Evolutionary conservation across 805 yeast genomes (phyloP).

Genomic region (Yarrowia yakushimensis): DNA sequence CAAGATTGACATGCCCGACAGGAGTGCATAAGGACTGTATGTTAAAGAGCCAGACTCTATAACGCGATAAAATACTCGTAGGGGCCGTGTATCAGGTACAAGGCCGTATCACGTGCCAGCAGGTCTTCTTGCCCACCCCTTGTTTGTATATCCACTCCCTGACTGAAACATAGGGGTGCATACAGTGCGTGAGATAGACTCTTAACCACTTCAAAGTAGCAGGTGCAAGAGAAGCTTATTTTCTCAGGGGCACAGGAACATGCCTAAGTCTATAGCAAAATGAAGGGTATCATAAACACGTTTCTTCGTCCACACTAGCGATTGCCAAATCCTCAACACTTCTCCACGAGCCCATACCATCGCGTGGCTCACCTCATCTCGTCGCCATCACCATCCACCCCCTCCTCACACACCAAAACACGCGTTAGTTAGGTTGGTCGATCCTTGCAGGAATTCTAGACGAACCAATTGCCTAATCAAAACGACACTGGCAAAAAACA

Average conservation of each 20-base stretch:
- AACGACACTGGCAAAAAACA: too few relatives aligned
- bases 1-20: not conserved
- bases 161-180: constrained; percentile 16
- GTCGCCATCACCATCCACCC: not conserved
- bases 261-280: not conserved
- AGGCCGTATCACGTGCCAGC: too few relatives aligned
- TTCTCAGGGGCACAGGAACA: constrained; percentile 4
- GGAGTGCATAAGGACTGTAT: not conserved
- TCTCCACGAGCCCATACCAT: not conserved
- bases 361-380: not conserved
- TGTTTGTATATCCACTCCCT: too few relatives aligned
- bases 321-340: not conserved
- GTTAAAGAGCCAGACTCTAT: too few relatives aligned
- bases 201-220: not conserved
- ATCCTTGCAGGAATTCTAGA: constrained; percentile 12
- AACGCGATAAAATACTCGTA: too few relatives aligned
- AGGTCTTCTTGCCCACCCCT: too few relatives aligned
- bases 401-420: not conserved
- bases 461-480: too few relatives aligned
- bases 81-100: too few relatives aligned
- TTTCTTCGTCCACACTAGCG: not conserved
- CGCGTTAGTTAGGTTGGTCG: constrained; percentile 7
- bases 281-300: not conserved
- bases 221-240: constrained; percentile 8
- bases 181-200: not conserved